phyloP scores from a whole-genome alignment of 2,329 filamentous ascomycete genomes.

The Exophiala mesophila region DNA sequence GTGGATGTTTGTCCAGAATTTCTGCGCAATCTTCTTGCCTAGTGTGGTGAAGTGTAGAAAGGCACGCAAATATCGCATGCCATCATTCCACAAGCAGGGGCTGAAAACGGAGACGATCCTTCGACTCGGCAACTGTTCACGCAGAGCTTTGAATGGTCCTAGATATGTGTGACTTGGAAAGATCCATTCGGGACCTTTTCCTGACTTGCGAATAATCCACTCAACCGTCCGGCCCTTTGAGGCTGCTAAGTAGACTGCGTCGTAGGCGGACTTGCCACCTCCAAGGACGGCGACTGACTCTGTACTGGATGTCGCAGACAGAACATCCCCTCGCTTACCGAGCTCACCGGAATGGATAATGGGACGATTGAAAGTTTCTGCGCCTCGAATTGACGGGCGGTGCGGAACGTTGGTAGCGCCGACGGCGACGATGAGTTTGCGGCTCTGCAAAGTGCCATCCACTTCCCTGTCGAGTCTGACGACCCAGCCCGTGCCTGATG shows the following conservation, averaged over 20 bases:
- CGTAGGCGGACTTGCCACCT: conserved; percentile 61
- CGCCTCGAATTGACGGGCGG: conserved; percentile 45
- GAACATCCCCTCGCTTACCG: conserved; percentile 35
- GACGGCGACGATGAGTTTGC: conserved; percentile 51
- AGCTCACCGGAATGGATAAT: conserved; percentile 52
- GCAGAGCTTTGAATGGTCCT: conserved; percentile 57
- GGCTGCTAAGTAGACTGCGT: conserved; percentile 59
- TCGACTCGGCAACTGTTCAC: conserved; percentile 63
- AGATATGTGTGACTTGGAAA: conserved; percentile 19
- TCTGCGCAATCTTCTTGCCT: conserved; percentile 44
- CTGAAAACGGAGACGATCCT: conserved; percentile 69
- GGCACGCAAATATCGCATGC: conserved; percentile 39
- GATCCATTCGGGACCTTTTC: conserved; percentile 40
- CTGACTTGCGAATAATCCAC: conserved; percentile 39
- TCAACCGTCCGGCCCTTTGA: conserved; percentile 47
- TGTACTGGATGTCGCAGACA: conserved; percentile 39
- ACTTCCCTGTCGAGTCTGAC: conserved; percentile 29
- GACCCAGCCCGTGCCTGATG: conserved; percentile 40
- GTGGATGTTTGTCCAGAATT: conserved; percentile 51
- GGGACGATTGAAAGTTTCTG: conserved; percentile 43
- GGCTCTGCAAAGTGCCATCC: conserved; percentile 30
- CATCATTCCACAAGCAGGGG: conserved; percentile 66
- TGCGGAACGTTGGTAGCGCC: conserved; percentile 51
- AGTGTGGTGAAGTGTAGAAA: conserved; percentile 50
- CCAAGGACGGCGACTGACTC: conserved; percentile 54